Conservation (phyloP, 2,329 filamentous ascomycete species). For the Pyricularia sp. region DNA sequence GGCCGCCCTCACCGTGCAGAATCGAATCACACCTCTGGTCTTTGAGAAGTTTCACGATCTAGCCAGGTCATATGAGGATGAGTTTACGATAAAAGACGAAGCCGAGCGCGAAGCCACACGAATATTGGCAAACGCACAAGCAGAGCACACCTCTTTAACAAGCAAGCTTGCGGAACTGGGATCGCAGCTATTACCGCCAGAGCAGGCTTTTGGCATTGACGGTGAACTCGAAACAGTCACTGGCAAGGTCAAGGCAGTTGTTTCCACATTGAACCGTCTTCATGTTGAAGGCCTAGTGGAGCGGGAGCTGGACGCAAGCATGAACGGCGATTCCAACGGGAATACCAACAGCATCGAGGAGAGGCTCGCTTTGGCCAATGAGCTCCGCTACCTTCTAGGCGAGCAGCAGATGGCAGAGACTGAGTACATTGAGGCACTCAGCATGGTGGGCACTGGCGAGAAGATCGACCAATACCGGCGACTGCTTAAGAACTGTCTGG, state of each 20-base stretch:
- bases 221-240: conserved; percentile 37
- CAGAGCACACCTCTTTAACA: conserved; percentile 40
- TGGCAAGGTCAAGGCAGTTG: conserved; percentile 23
- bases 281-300: conserved; percentile 40
- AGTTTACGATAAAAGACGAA: conserved; percentile 60
- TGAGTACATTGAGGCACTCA: conserved; percentile 56
- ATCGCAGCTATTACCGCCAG: conserved; percentile 39
- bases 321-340: conserved; percentile 10
- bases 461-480: conserved; percentile 61
- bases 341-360: conserved; percentile 36
- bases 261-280: conserved; percentile 37
- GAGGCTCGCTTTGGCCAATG: conserved; percentile 42
- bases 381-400: conserved; percentile 41
- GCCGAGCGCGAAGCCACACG: conserved; percentile 55
- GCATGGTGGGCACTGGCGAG: conserved; percentile 57
- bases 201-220: conserved; percentile 22
- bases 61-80: conserved; percentile 58
- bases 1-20: conserved; percentile 56
- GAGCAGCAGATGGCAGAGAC: conserved; percentile 50
- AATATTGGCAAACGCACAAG: conserved; percentile 52
- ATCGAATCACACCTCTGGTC: conserved; percentile 55
- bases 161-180: conserved; percentile 32
- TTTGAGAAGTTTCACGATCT: conserved; percentile 61
- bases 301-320: conserved; percentile 28
- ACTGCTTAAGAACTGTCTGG: conserved; percentile 55